Evolutionary conservation across 2,329 filamentous ascomycete genomes (phyloP).

Genomic region (Xylariaceae sp.): DNA sequence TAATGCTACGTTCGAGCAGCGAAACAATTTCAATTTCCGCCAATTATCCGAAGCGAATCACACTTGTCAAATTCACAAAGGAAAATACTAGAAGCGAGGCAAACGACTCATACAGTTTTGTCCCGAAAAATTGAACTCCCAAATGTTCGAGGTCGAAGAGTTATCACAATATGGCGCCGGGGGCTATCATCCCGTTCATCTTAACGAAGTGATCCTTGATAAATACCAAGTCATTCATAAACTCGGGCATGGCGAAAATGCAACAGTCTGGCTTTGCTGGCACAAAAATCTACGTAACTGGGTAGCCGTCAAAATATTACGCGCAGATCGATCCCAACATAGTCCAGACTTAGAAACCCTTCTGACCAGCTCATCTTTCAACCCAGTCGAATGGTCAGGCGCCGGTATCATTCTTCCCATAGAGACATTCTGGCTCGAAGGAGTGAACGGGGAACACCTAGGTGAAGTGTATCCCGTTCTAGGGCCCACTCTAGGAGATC

Average conservation of each 20-base stretch:
- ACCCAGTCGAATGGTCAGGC: background rate
- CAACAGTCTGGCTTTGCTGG: background rate
- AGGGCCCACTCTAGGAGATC: background rate
- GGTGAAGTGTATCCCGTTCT: background rate
- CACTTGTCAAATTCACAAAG: too few relatives aligned
- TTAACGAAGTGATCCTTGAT: background rate
- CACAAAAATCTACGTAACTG: background rate
- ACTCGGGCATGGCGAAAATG: background rate
- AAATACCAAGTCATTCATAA: background rate
- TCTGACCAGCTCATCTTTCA: background rate
- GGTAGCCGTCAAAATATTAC: background rate
- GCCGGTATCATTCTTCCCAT: background rate
- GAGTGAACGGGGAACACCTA: background rate
- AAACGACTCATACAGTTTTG: too few relatives aligned
- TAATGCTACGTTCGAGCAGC: too few relatives aligned
- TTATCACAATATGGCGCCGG: background rate
- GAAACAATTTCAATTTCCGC: too few relatives aligned
- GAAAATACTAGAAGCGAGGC: too few relatives aligned
- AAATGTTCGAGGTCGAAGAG: background rate
- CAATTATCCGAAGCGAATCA: too few relatives aligned
- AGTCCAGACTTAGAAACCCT: background rate
- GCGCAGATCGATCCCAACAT: background rate
- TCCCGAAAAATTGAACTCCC: too few relatives aligned
- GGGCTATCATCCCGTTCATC: background rate
- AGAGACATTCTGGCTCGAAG: background rate